phyloP scores from a whole-genome alignment of 805 yeast species.

The Zygosaccharomyces bisporus region DNA sequence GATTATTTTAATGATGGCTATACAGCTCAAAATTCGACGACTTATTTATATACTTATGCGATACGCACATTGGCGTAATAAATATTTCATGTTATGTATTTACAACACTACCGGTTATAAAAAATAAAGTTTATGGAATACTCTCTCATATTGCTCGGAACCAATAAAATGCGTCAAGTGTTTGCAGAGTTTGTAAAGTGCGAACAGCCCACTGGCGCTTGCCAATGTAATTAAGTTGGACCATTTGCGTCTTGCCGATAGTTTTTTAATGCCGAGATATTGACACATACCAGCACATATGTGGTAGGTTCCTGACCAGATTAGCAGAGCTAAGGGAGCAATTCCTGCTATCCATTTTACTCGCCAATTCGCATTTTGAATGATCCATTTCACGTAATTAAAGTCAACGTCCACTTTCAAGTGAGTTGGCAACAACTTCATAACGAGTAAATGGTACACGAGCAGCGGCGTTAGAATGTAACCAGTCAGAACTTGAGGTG shows the following conservation, averaged over 20 bases:
- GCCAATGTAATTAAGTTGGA: conserved; percentile 17
- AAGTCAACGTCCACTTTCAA: conserved; percentile 20
- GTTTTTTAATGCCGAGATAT: conserved; percentile 19
- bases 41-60: neutral
- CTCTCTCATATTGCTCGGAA: conserved; percentile 13
- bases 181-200: conserved; percentile 19
- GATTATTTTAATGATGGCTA: neutral
- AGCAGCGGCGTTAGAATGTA: conserved; percentile 22
- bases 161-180: conserved; percentile 9
- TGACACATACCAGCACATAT: conserved; percentile 26
- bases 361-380: conserved; percentile 18
- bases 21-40: neutral
- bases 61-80: no score
- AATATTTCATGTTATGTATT: neutral
- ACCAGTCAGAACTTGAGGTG: conserved; percentile 28
- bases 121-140: conserved; percentile 12
- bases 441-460: conserved; percentile 20
- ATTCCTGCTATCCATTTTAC: conserved; percentile 24
- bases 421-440: conserved; percentile 23
- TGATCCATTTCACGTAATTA: conserved; percentile 25
- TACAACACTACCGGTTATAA: neutral
- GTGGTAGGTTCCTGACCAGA: conserved; percentile 26
- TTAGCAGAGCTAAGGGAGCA: conserved; percentile 22
- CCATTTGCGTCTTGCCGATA: conserved; percentile 20
- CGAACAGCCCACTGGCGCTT: conserved; percentile 17